Base-by-base conservation (phyloP, 2,329 filamentous ascomycete species). In the Epichloe sibirici region DNA sequence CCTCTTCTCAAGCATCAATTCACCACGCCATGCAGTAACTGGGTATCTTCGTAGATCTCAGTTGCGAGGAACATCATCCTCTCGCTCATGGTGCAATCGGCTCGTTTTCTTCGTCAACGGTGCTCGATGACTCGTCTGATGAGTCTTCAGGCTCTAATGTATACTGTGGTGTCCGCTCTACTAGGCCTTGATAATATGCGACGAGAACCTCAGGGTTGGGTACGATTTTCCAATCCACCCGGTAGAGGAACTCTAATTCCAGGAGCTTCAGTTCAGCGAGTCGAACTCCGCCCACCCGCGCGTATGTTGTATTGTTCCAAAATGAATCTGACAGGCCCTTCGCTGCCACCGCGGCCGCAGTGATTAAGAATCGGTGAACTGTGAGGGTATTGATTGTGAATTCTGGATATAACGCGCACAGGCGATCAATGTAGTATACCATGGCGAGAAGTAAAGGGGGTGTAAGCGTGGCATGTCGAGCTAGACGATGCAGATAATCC, bases 281-380 rank as follows among this genome's bases (percentile, higher is more conserved):
- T 58, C 88, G 90, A 48, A 98, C 90, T 57, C 93, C 93, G 5
- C 93, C 93, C 0, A 98, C 90, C 52, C 89, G 79, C 39, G 93
- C 90, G 66, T 98, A 98, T 1, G 91, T 95, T 31, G 88, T 88
- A 69, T 98, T 98, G 57, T 95, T 97, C 90, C 93, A 96, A 66
- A 98, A 98, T 34, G 87, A 90, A 67, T 98, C 93, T 35, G 90
- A 96, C 12, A 98, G 77, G 1, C 93, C 93, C 69, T 98, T 98
- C 53, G 90, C 89, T 6, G 91, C 93, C 4, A 98, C 93, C 0
- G 93, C 96, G 9, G 90, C 91, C 21, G 90, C 90, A 2, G 91
- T 93, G 59, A 98, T 98, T 9, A 98, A 78, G 64, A 97, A 98
- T 8, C 93, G 90, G 71, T 98, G 93, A 3, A 98, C 91, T 0